Evolutionary conservation across 1,284 basidiomycete genomes (phyloP), one percentile per base, ranked within the genome.

Genomic region (Megacollybia platyphylla): DNA sequence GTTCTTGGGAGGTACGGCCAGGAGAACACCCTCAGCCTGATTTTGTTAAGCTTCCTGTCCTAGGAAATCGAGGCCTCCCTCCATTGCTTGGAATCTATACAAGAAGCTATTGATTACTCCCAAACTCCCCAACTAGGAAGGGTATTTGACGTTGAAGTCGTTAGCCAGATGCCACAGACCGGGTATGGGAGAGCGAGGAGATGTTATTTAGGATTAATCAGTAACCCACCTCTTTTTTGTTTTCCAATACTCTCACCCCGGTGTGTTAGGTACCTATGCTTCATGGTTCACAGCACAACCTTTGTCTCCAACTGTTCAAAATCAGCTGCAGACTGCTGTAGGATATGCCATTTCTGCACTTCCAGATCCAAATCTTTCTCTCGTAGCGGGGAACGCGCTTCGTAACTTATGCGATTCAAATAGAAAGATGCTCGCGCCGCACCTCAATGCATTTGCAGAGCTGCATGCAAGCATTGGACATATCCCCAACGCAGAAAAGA

Each of bases 351-450:
- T 83, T 1, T 65, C 76, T 10, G 79, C 83, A 1, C 62, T 89
- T 6, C 65, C 76, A 0, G 79, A 86, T 41, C 68, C 70, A 0
- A 52, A 62, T 0, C 64, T 91, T 5, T 86, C 83, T 46, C 64
- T 87, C 0, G 67, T 73, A 7, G 87, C 88, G 1, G 88, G 89
- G 1, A 81, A 81, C 44, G 77, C 87, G 0, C 68, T 93, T 26
- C 79, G 87, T 34, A 83, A 88, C 46, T 59, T 93, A 4, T 93
- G 90, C 53, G 89, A 93, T 58, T 78, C 86, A 17, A 93, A 93
- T 57, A 68, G 90, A 32, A 68, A 67, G 11, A 82, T 79, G 17
- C 67, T 93, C 5, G 86, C 87, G 0, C 73, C 79, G 9, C 87
- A 89, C 52, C 88, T 93, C 37, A 70, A 68, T 2, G 84, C 87